Evolutionary conservation across 106 monocot species (phyloP), one percentile per base, ranked within the genome.

Genomic region (Dendrobium nobile): DNA sequence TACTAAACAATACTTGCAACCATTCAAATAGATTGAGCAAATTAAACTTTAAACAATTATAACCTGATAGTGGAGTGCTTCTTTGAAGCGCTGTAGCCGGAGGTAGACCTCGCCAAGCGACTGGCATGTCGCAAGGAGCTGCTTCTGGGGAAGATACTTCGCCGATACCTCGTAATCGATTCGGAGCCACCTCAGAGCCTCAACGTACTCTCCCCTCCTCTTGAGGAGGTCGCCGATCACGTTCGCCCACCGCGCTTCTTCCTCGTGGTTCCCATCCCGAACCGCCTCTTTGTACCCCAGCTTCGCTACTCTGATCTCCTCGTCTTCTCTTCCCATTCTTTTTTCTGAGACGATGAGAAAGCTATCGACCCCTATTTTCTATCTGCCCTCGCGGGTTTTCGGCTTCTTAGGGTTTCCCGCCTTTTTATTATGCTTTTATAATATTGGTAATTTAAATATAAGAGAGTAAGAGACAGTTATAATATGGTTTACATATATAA

Each of bases 61-160:
- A 45, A 96, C 96, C 90, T 93, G 96, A 70, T 89, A 94, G 24
- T 79, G 7, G 33, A 94, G 89, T 20, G 93, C 96, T 55, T 97
- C 87, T 26, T 85, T 78, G 84, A 88, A 88, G 24, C 77, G 87
- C 9, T 87, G 86, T 72, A 97, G 92, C 26, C 94, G 87, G 79
- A 97, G 83, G 84, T 90, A 85, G 78, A 97, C 74, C 81, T 97
- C 96, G 17, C 96, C 96, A 7, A 97, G 84, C 9, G 94, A 97
- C 72, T 97, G 94, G 82, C 96, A 97, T 15, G 96, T 92, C n/a
- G 96, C 92, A 19, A 97, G 92, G 48, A 97, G 86, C 80, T 97
- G 96, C 82, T 92, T 90, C 79, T 87, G 84, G 2, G 94, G 96
- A 31, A 97, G 88, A 78, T 82, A 78, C 90, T 87, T 97, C 20